These are phyloP conservation scores for Zoysia matrella DNA, from an alignment of 202 grass and related monocot species.

Conservation along the genomic window DNA sequence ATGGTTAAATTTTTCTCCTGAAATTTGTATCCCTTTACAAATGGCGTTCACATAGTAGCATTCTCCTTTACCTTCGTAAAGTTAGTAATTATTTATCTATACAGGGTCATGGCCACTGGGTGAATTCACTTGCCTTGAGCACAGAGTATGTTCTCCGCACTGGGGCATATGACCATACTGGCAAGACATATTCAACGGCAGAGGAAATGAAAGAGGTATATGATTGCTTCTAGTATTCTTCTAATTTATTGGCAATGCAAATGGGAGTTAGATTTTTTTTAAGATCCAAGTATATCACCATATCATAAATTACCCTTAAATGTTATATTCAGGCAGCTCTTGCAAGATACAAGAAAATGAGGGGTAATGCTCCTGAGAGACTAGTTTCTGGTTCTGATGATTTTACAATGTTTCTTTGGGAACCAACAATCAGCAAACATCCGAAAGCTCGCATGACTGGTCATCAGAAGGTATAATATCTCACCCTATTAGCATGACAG, in stretches of 20 bases:
- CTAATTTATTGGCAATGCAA: neutral
- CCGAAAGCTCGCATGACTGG: slow-evolving; percentile 91
- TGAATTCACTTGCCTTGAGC: slow-evolving; percentile 95
- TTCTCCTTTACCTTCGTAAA: slow-evolving; percentile 3
- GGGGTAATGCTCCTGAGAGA: slow-evolving; percentile 81
- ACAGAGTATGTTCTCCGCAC: slow-evolving; percentile 94
- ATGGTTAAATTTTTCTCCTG: neutral
- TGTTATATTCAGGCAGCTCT: slow-evolving; percentile 63
- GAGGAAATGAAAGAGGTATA: slow-evolving; percentile 90
- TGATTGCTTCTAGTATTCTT: neutral
- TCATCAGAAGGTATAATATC: slow-evolving; percentile 87
- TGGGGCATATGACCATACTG: slow-evolving; percentile 88
- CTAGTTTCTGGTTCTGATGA: slow-evolving; percentile 97
- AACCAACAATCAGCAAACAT: slow-evolving; percentile 79
- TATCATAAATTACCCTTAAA: neutral
- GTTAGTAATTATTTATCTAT: slow-evolving; percentile 26
- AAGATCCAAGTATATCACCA: neutral
- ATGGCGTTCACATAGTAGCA: slow-evolving; percentile 1
- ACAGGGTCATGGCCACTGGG: slow-evolving; percentile 97
- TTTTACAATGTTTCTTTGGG: slow-evolving; percentile 98
- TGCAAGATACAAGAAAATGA: slow-evolving; percentile 86
- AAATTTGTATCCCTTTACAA: slow-evolving; percentile 12
- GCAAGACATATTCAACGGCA: slow-evolving; percentile 77
- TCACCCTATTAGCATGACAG: neutral
- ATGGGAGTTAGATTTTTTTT: slow-evolving; percentile 15